phyloP scores from a whole-genome alignment of 352 stramenopile species.

The Phytopythium delawarense region DNA sequence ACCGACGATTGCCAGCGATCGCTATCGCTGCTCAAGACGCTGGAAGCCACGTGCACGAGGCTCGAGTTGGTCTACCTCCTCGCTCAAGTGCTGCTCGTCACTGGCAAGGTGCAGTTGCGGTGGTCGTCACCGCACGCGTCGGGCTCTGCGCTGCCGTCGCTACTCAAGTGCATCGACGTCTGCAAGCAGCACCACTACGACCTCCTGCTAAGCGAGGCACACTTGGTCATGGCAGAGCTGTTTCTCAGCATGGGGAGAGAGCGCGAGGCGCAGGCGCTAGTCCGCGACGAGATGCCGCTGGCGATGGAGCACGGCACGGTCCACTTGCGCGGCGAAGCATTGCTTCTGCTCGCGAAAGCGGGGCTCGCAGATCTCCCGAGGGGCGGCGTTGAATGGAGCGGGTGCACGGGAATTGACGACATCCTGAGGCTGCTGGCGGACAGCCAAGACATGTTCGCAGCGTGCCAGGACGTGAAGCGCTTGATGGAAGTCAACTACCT shows the following conservation, averaged over 20 bases:
- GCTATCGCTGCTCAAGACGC: conserved; percentile 31
- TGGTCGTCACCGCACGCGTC: conserved; percentile 37
- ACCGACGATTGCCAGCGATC: conserved; percentile 30
- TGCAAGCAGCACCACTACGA: conserved; percentile 51
- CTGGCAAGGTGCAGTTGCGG: conserved; percentile 29
- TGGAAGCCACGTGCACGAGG: conserved; percentile 39
- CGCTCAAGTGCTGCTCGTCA: conserved; percentile 46
- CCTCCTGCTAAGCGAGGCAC: conserved; percentile 48
- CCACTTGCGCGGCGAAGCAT: conserved; percentile 45
- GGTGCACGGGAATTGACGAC: background rate
- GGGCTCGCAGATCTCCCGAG: conserved; percentile 25
- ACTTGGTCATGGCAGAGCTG: conserved; percentile 60
- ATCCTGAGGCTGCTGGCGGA: conserved; percentile 21
- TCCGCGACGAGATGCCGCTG: conserved; percentile 58
- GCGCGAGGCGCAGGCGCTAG: conserved; percentile 35
- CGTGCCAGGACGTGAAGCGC: conserved; percentile 26
- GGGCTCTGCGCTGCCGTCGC: conserved; percentile 37
- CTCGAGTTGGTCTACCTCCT: conserved; percentile 40
- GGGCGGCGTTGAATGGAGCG: background rate
- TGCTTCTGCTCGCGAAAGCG: conserved; percentile 55
- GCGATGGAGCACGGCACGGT: conserved; percentile 65
- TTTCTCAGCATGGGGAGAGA: conserved; percentile 55
- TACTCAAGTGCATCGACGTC: conserved; percentile 44
- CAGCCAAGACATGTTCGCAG: conserved; percentile 28
- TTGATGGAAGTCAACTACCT: conserved; percentile 42